A percentile compares a stretch with the other conserved stretches of the same genome.
Evolutionary conservation across 192 early-diverging fungal genomes (phyloP).

Genomic region (Umbelopsis sp.): DNA sequence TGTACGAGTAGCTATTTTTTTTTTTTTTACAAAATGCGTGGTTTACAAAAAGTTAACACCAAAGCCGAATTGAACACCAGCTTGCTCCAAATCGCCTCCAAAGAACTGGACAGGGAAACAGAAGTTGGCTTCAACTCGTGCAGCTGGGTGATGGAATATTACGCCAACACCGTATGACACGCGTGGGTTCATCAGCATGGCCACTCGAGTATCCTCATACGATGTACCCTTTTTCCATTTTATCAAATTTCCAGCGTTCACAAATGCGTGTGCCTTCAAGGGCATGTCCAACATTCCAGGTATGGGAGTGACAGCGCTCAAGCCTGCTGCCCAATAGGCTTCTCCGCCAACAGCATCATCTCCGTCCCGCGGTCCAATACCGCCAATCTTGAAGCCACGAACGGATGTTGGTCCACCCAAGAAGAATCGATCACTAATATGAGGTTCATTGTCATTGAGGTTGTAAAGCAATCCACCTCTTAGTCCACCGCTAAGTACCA

Average conservation of each 20-base stretch:
- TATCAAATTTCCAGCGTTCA: slow-evolving; percentile 82
- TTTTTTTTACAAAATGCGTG: no score
- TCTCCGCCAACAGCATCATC: slow-evolving; percentile 90
- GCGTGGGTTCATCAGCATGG: slow-evolving; percentile 63
- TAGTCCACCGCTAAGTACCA: slow-evolving; percentile 26
- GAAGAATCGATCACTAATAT: slow-evolving; percentile 83
- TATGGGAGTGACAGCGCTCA: slow-evolving; percentile 82
- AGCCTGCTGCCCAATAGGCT: slow-evolving; percentile 74
- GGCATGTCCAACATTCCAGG: slow-evolving; percentile 67
- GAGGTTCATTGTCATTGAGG: slow-evolving; percentile 60
- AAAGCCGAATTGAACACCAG: slow-evolving; percentile 83
- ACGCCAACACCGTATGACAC: slow-evolving; percentile 81
- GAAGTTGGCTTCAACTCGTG: slow-evolving; percentile 87
- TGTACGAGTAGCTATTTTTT: no score
- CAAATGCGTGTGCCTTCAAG: slow-evolving; percentile 83
- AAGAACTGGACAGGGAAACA: slow-evolving; percentile 74
- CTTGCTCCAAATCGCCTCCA: slow-evolving; percentile 62
- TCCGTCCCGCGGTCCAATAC: slow-evolving; percentile 86
- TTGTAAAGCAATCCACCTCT: slow-evolving; percentile 36
- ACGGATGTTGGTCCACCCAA: slow-evolving; percentile 86
- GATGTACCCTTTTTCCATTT: slow-evolving; percentile 49
- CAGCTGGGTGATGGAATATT: slow-evolving; percentile 77
- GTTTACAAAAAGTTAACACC: slow-evolving; percentile 77
- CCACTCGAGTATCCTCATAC: slow-evolving; percentile 37
- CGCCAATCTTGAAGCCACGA: slow-evolving; percentile 85